Percentiles rank a stretch among this genome's conserved stretches.
Conservation (phyloP, 2,329 filamentous ascomycete species). For the Pseudogymnoascus sp. region DNA sequence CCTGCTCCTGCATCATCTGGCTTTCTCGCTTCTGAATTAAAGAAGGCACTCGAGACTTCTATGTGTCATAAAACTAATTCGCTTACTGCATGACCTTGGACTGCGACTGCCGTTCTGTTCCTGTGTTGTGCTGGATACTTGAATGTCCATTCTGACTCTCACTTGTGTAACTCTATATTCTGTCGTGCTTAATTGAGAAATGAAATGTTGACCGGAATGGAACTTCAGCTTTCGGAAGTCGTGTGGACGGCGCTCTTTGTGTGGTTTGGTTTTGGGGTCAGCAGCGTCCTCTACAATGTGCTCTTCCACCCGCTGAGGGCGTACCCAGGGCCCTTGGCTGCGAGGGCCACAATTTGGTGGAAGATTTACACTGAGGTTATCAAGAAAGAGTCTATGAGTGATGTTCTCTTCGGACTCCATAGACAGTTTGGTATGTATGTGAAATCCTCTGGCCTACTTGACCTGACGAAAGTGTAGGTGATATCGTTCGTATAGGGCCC, state of each 20-base stretch:
- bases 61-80: neutral
- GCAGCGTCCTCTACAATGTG: slow-evolving; percentile 10
- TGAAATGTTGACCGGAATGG: neutral
- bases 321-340: slow-evolving; percentile 8
- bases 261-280: neutral
- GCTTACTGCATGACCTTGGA: neutral
- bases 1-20: neutral
- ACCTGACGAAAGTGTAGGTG: slow-evolving; percentile 17
- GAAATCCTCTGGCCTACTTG: neutral
- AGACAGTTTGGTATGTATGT: slow-evolving; percentile 20
- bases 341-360: slow-evolving; percentile 11
- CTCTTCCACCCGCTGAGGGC: slow-evolving; percentile 11
- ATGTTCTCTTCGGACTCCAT: slow-evolving; percentile 20
- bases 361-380: slow-evolving; percentile 3
- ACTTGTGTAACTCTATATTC: neutral
- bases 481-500: slow-evolving; percentile 23
- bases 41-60: neutral
- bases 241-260: neutral
- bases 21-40: neutral
- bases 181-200: neutral
- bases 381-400: slow-evolving; percentile 16
- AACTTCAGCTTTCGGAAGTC: neutral
- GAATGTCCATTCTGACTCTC: neutral
- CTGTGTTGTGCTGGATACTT: neutral
- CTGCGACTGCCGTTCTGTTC: neutral